Evolutionary conservation across 495 filamentous ascomycete species (phyloP), one percentile per base, ranked within the genome.

Genomic region (Venustampulla echinocandica): DNA sequence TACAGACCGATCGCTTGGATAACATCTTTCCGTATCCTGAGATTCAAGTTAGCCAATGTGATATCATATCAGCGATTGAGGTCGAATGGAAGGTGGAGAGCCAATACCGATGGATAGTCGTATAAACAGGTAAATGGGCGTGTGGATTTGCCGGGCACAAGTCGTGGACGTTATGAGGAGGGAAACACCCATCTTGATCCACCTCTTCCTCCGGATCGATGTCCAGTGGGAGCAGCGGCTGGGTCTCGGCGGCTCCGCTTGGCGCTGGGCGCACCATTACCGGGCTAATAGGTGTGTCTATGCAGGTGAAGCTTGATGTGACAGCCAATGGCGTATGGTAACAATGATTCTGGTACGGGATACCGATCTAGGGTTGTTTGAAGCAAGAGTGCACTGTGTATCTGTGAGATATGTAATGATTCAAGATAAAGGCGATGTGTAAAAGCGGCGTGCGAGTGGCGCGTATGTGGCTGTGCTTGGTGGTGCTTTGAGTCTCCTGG

Each of bases 101-200:
- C 18, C 9, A 52, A 44, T 54, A 65, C 61, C 67, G 56, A 55
- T 73, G 70, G 42, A 74, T 74, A 18, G 61, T 70, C 19, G 63
- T 58, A 51, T 72, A 74, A 20, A 69, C 63, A 21, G 66, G 64
- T 50, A 69, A 38, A 42, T 57, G 40, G 2, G 44, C 45, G 50
- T 53, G 27, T 2, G 56, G 56, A 47, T 55, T 54, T 10, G 28
- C 46, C 0, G 54, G 51, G 43, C 55, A 58, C 4, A 49, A 39
- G 20, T 58, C 55, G 40, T 44, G 22, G 2, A 52, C 24, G 2
- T 35, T 38, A 50, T 54, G 54, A 17, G 46, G 54, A 14, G 54
- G 54, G 19, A 57, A 57, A 33, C 54, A 57, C 0, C 54, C 54
- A 42, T 57, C 54, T 33, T 50, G 48, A 32, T 50, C 34, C 9